Evolutionary conservation across 2,329 filamentous ascomycete species (phyloP).

Genomic region (Colletotrichum ledebouriae): DNA sequence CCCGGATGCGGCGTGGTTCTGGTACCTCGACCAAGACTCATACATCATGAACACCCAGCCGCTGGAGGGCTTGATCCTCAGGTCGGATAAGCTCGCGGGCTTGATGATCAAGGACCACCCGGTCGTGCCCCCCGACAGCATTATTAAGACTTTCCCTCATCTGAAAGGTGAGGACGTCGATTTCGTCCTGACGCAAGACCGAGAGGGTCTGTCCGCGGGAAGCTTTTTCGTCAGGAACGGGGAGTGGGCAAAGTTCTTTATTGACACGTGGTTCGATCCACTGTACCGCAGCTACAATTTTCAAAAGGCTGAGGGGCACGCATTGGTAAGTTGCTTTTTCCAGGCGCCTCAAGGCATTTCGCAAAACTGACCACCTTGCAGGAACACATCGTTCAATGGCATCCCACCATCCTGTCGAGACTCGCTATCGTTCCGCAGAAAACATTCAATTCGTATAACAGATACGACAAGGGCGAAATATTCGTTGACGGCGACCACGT

Average conservation of each 20-base stretch:
- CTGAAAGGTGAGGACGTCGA: constrained; percentile 84
- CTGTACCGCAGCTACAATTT: constrained; percentile 96
- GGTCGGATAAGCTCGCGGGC: constrained; percentile 74
- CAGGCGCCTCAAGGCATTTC: not conserved
- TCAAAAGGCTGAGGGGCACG: constrained; percentile 92
- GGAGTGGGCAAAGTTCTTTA: constrained; percentile 91
- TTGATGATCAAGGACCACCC: constrained; percentile 88
- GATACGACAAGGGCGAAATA: constrained; percentile 62
- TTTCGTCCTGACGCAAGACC: constrained; percentile 87
- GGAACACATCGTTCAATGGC: constrained; percentile 96
- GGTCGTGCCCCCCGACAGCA: constrained; percentile 93
- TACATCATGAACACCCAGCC: constrained; percentile 88
- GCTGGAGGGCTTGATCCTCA: constrained; percentile 79
- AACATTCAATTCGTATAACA: constrained; percentile 83
- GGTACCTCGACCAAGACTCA: constrained; percentile 87
- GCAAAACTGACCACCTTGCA: constrained; percentile 50
- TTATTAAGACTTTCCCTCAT: constrained; percentile 93
- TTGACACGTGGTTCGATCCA: constrained; percentile 97
- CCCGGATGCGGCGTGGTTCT: constrained; percentile 84
- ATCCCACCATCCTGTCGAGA: constrained; percentile 93
- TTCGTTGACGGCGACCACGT: constrained; percentile 90
- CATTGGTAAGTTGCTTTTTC: constrained; percentile 72
- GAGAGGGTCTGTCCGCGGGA: constrained; percentile 79
- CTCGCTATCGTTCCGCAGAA: constrained; percentile 91
- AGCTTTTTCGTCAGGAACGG: constrained; percentile 87